These are phyloP conservation scores for Stemphylium vesicarium DNA, from an alignment of 2,329 filamentous ascomycete genomes.

Conservation along the genomic window DNA sequence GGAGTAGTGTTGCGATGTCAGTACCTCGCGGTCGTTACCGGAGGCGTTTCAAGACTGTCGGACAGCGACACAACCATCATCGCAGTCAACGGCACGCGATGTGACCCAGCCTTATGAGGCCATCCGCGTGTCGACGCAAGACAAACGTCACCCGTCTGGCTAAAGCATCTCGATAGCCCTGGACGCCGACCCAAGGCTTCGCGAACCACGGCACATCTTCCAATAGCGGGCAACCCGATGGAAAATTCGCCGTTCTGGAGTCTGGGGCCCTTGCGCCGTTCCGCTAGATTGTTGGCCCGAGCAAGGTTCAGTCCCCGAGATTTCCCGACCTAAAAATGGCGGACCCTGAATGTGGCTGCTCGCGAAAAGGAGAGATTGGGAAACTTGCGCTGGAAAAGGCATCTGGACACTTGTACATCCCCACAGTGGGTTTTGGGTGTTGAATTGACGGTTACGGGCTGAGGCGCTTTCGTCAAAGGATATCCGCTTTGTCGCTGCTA, in stretches of 20 bases:
- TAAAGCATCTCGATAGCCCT: conserved; percentile 13
- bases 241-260: conserved; percentile 26
- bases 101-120: neutral
- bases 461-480: conserved; percentile 19
- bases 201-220: conserved; percentile 18
- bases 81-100: neutral
- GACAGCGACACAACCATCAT: neutral
- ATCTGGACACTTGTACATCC: conserved; percentile 31
- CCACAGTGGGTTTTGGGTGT: conserved; percentile 24
- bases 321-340: conserved; percentile 29
- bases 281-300: conserved; percentile 26
- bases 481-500: conserved; percentile 27
- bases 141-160: conserved; percentile 7
- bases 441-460: conserved; percentile 14
- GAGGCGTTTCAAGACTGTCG: neutral
- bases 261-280: conserved; percentile 17
- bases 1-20: neutral
- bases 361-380: conserved; percentile 16
- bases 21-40: neutral
- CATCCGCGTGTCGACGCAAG: neutral
- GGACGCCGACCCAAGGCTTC: conserved; percentile 10
- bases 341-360: conserved; percentile 15
- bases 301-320: conserved; percentile 18
- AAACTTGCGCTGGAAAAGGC: conserved; percentile 23
- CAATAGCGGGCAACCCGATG: conserved; percentile 21